Percentiles rank a stretch among this genome's conserved stretches.
Evolutionary conservation across 208 protist genomes (phyloP).

Genomic region (Blastocrithidia nonstop): DNA sequence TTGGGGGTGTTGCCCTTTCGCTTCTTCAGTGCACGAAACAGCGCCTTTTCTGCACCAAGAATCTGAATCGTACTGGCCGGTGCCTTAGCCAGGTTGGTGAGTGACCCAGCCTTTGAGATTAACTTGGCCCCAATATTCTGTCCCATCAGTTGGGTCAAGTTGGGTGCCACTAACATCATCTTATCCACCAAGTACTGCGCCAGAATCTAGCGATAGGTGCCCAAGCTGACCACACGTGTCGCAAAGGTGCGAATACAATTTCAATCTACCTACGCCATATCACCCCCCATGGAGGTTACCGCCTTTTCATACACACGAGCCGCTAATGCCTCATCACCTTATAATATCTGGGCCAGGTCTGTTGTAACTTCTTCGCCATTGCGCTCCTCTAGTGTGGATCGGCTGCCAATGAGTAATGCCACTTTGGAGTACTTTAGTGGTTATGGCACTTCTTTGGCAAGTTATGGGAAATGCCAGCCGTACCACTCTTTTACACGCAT

Average conservation of each 20-base stretch:
- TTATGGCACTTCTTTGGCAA: constrained; percentile 93
- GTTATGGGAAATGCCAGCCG: constrained; percentile 99
- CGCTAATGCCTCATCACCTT: constrained; percentile 62
- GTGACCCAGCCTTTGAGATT: constrained; percentile 96
- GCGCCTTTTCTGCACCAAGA: constrained; percentile 99
- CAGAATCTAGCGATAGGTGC: constrained; percentile 84
- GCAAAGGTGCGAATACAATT: constrained; percentile 91
- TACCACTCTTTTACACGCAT: constrained; percentile 99
- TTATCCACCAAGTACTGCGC: constrained; percentile 94
- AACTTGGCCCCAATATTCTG: constrained; percentile 97
- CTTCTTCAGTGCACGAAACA: constrained; percentile 98
- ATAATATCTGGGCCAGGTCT: constrained; percentile 70
- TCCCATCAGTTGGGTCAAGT: constrained; percentile 96
- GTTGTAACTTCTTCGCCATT: constrained; percentile 51
- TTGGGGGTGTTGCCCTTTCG: constrained; percentile 98
- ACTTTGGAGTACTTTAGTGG: constrained; percentile 90
- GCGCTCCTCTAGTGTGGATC: constrained; percentile 51
- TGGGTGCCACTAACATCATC: constrained; percentile 94
- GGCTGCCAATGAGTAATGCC: constrained; percentile 81
- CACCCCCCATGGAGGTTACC: constrained; percentile 93
- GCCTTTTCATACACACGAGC: constrained; percentile 86
- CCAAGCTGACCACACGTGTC: constrained; percentile 87
- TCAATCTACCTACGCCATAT: constrained; percentile 94
- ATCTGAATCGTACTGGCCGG: constrained; percentile 99
- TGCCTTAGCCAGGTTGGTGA: constrained; percentile 98